phyloP scores from a whole-genome alignment of 805 yeast species.

The Ogataea populi-albae region DNA sequence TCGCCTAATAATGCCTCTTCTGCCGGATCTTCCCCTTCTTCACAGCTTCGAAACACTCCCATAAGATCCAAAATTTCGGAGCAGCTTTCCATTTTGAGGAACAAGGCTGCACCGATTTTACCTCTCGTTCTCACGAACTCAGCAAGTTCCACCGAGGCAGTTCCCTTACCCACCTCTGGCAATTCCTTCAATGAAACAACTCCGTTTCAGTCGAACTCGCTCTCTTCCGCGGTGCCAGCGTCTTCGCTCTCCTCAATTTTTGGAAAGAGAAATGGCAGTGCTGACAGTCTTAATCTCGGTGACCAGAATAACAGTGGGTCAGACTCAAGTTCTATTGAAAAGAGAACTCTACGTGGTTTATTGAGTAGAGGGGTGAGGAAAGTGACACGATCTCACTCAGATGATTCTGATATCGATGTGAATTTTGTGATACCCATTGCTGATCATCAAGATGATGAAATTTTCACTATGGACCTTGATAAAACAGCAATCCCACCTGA shows the following conservation, averaged over 20 bases:
- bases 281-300: slow-evolving; percentile 9
- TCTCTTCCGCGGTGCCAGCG: not conserved
- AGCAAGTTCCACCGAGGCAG: no score
- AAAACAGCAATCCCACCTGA: slow-evolving; percentile 41
- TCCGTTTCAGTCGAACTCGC: no score
- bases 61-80: slow-evolving; percentile 9
- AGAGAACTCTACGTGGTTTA: slow-evolving; percentile 5
- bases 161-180: no score
- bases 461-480: slow-evolving; percentile 19
- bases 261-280: slow-evolving; percentile 10
- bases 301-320: slow-evolving; percentile 9
- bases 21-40: slow-evolving; percentile 2
- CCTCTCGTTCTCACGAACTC: not conserved
- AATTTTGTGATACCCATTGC: slow-evolving; percentile 6
- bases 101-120: slow-evolving; percentile 6
- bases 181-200: no score
- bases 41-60: slow-evolving; percentile 2
- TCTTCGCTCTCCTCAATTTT: slow-evolving; percentile 3
- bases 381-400: slow-evolving; percentile 17
- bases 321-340: slow-evolving; percentile 10
- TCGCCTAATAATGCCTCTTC: slow-evolving; percentile 5
- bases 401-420: slow-evolving; percentile 13
- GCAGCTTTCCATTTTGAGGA: slow-evolving; percentile 8
- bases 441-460: slow-evolving; percentile 11
- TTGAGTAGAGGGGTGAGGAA: slow-evolving; percentile 14